phyloP scores from a whole-genome alignment of 345 rosid species.

The Populus tremula region DNA sequence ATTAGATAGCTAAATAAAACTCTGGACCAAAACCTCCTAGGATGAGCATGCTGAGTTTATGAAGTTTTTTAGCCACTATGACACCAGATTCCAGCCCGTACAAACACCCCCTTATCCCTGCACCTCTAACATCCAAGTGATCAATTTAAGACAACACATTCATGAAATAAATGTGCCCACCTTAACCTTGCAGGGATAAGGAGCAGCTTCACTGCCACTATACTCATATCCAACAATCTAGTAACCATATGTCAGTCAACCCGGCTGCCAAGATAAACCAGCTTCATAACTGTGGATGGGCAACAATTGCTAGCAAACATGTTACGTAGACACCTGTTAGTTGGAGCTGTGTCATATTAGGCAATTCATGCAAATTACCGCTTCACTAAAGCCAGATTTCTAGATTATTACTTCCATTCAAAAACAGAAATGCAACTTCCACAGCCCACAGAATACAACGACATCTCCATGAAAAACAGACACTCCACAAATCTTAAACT shows the following conservation, averaged over 20 bases:
- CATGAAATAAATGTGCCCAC: slow-evolving; percentile 91
- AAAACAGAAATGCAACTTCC: background rate
- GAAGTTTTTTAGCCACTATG: background rate
- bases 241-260: slow-evolving; percentile 60
- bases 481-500: slow-evolving; percentile 9
- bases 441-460: slow-evolving; percentile 6
- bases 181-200: slow-evolving; percentile 99
- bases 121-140: slow-evolving; percentile 58
- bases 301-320: slow-evolving; percentile 41
- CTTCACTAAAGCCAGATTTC: slow-evolving; percentile 19
- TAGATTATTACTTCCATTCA: background rate
- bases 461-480: slow-evolving; percentile 5
- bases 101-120: slow-evolving; percentile 83
- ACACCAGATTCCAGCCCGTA: slow-evolving; percentile 7
- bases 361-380: slow-evolving; percentile 22
- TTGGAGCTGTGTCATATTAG: slow-evolving; percentile 33
- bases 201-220: slow-evolving; percentile 51
- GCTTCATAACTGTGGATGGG: slow-evolving; percentile 84
- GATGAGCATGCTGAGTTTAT: background rate
- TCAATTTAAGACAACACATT: slow-evolving; percentile 77
- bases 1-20: background rate
- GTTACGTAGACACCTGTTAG: slow-evolving; percentile 45
- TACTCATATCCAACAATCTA: slow-evolving; percentile 36
- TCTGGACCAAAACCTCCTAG: no score
- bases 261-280: slow-evolving; percentile 84